Conservation (phyloP, 495 filamentous ascomycete genomes). For the Neurospora intermedia region DNA sequence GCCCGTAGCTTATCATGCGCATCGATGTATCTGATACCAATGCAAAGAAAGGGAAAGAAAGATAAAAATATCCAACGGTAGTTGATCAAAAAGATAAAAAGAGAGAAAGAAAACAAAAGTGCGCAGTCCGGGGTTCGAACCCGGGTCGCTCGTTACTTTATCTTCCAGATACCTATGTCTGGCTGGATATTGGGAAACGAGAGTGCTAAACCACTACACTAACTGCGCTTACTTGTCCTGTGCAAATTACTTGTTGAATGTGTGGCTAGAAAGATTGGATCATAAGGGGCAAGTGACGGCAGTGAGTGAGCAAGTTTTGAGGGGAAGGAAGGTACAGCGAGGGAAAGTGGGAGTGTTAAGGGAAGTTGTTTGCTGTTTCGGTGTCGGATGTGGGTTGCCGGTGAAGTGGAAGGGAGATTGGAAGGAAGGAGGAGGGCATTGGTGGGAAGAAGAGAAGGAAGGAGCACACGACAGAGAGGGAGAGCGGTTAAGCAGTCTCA, state of each 20-base stretch:
- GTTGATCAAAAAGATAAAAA: not conserved
- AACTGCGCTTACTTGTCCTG: not conserved
- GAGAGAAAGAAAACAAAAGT: not conserved
- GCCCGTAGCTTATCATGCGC: too few relatives aligned
- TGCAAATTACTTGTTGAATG: not conserved
- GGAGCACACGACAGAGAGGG: too few relatives aligned
- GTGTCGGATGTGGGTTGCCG: not conserved
- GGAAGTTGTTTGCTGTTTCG: not conserved
- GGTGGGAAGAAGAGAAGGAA: too few relatives aligned
- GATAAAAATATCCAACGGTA: too few relatives aligned
- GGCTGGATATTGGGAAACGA: not conserved
- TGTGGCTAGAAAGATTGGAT: not conserved
- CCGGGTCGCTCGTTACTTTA: not conserved
- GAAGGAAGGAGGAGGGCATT: not conserved
- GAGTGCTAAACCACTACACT: not conserved
- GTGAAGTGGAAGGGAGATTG: not conserved
- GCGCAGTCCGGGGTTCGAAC: not conserved
- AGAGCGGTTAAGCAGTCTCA: too few relatives aligned
- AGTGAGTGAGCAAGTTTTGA: not conserved
- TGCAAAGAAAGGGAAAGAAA: too few relatives aligned
- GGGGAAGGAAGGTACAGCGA: not conserved
- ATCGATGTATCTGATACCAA: too few relatives aligned
- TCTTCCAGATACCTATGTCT: not conserved
- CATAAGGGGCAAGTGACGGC: not conserved
- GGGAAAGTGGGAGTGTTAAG: not conserved